Evolutionary conservation across 306 rosid genomes (phyloP).

Genomic region (Datisca glomerata): DNA sequence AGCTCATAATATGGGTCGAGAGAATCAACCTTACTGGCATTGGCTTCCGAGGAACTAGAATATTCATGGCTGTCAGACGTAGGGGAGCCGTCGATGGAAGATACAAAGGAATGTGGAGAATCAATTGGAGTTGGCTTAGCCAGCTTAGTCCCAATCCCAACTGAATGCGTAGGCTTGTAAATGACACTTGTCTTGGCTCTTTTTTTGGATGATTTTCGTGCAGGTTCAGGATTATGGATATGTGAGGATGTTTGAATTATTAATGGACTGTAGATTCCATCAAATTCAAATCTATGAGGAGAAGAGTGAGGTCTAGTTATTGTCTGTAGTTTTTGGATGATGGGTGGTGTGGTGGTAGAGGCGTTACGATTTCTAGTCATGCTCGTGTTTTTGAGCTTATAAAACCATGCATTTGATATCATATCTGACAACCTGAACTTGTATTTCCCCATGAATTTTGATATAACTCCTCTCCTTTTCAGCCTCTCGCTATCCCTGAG

Average conservation of each 20-base stretch:
- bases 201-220: conserved; percentile 53
- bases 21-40: conserved; percentile 21
- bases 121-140: conserved; percentile 15
- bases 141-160: conserved; percentile 18
- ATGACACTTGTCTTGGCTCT: conserved; percentile 51
- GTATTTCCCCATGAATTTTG: conserved; percentile 59
- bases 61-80: conserved; percentile 27
- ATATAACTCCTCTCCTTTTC: too few species aligned
- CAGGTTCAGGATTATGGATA: conserved; percentile 41
- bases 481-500: not conserved
- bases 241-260: conserved; percentile 26
- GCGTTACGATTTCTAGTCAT: conserved; percentile 32
- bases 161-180: conserved; percentile 56
- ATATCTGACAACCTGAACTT: conserved; percentile 63
- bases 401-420: conserved; percentile 86
- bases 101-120: conserved; percentile 43
- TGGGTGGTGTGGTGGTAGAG: conserved; percentile 13
- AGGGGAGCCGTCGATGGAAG: conserved; percentile 36
- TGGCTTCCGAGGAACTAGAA: conserved; percentile 47
- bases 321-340: conserved; percentile 36
- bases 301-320: conserved; percentile 23
- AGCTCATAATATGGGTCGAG: conserved; percentile 26
- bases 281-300: conserved; percentile 18
- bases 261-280: conserved; percentile 29
- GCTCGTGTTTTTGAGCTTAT: conserved; percentile 70